Percentiles rank a stretch among this genome's conserved stretches.
Evolutionary conservation across 805 yeast genomes (phyloP).

Genomic region (Teunomyces kruisii): DNA sequence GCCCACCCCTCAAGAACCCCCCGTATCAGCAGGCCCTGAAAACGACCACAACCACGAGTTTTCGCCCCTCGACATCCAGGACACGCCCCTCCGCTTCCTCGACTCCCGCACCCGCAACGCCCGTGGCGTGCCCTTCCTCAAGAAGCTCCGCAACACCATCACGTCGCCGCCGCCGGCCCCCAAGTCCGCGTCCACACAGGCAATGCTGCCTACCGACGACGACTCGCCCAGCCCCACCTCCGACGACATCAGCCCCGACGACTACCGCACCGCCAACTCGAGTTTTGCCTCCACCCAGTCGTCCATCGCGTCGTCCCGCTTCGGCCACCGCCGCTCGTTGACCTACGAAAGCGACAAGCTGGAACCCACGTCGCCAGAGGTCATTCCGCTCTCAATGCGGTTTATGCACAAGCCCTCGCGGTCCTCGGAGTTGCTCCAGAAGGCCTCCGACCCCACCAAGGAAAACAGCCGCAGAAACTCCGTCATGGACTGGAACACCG

Average conservation of each 20-base stretch:
- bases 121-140: background rate
- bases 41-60: no score
- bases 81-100: background rate
- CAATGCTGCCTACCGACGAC: background rate
- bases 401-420: conserved; percentile 42
- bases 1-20: no score
- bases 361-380: conserved; percentile 7
- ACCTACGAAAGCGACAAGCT: conserved; percentile 6
- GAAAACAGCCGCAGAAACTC: conserved; percentile 27
- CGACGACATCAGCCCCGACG: background rate
- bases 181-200: background rate
- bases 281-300: background rate
- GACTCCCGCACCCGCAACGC: background rate
- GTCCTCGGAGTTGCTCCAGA: conserved; percentile 28
- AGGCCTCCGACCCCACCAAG: conserved; percentile 31
- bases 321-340: conserved; percentile 3
- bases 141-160: background rate
- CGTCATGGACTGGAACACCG: conserved; percentile 6
- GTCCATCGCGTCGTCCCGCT: background rate
- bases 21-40: no score
- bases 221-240: background rate
- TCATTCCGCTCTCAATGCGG: conserved; percentile 29
- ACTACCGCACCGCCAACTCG: background rate
- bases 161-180: background rate
- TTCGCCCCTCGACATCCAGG: no score